These are phyloP conservation scores for Boechera retrofracta DNA, from an alignment of 345 rosid genomes.

Conservation along the genomic window DNA sequence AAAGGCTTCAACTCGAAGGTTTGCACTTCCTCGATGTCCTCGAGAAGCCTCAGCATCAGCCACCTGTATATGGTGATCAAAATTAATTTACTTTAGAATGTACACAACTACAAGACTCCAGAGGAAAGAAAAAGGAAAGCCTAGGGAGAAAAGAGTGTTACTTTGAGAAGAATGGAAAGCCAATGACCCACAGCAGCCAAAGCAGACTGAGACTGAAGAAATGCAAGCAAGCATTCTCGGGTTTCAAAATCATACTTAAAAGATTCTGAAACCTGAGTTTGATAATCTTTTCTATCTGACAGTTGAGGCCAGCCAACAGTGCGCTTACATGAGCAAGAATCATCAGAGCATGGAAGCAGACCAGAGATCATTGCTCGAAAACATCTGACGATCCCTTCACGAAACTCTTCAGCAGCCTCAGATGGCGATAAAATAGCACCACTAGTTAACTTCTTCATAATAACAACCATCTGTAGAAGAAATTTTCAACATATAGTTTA, in stretches of 20 bases:
- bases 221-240: conserved; percentile 74
- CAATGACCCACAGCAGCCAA: conserved; percentile 89
- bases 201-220: conserved; percentile 82
- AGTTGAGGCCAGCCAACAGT: conserved; percentile 62
- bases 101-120: conserved; percentile 12
- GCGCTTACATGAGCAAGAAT: conserved; percentile 66
- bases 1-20: conserved; percentile 80
- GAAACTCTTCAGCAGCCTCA: conserved; percentile 91
- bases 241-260: conserved; percentile 42
- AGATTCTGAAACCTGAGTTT: conserved; percentile 37
- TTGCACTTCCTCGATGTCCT: conserved; percentile 88
- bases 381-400: conserved; percentile 84
- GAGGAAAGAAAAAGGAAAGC: conserved; percentile 22
- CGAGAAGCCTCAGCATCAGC: conserved; percentile 83
- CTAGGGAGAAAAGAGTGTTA: conserved; percentile 35
- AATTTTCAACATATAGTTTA: conserved; percentile 2
- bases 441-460: conserved; percentile 72
- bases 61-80: conserved; percentile 58
- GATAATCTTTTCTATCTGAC: conserved; percentile 47
- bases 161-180: conserved; percentile 92
- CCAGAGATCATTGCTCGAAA: conserved; percentile 68
- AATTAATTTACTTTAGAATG: conserved; percentile 23
- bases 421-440: conserved; percentile 76
- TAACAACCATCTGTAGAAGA: conserved; percentile 68
- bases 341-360: conserved; percentile 61